A percentile compares a stretch with the other conserved stretches of the same genome.
These are phyloP conservation scores for Syzygium syzygioides DNA, from an alignment of 441 rosid species.

Conservation along the genomic window DNA sequence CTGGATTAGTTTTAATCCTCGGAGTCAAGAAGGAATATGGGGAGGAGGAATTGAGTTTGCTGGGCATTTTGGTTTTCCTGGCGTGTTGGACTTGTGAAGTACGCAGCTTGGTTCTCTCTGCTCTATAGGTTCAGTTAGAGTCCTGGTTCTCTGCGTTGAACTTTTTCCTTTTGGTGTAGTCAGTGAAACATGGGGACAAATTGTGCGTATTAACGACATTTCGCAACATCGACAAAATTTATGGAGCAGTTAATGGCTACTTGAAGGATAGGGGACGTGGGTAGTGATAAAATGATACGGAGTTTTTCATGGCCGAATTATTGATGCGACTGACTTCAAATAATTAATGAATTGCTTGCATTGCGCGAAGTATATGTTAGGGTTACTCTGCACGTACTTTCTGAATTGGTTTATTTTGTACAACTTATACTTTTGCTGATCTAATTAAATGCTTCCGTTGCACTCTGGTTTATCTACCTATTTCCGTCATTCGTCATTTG, in stretches of 20 bases:
- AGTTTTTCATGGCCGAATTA: background rate
- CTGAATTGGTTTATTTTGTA: background rate
- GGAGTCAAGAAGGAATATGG: background rate
- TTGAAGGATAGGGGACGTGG: background rate
- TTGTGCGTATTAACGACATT: background rate
- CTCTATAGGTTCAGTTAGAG: background rate
- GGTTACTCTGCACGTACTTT: background rate
- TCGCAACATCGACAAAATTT: background rate
- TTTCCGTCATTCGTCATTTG: background rate
- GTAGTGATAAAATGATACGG: background rate
- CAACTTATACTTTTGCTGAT: background rate
- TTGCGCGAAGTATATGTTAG: background rate
- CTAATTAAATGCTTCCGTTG: background rate
- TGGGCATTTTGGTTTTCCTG: background rate
- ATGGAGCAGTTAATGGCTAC: background rate
- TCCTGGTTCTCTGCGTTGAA: background rate
- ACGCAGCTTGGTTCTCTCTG: background rate
- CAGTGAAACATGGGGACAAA: background rate
- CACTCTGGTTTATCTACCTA: background rate
- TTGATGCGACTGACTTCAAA: background rate
- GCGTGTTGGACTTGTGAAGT: background rate
- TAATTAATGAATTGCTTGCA: background rate
- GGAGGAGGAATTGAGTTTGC: background rate
- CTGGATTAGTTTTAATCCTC: background rate
- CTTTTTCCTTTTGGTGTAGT: background rate